Base-by-base conservation (phyloP, 495 filamentous ascomycete species). In the Neurospora intermedia region DNA sequence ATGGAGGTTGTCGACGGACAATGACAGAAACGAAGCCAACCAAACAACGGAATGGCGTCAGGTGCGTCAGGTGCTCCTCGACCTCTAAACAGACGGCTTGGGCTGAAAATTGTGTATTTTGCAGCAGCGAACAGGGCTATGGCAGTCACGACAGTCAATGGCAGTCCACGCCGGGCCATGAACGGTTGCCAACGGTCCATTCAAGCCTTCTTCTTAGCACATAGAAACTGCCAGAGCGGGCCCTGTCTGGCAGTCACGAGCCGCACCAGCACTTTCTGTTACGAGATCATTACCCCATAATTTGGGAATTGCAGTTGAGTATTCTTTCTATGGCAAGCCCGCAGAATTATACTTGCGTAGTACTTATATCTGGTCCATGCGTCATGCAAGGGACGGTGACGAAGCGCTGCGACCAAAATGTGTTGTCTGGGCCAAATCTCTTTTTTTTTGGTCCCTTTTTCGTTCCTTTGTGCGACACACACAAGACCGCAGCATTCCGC, bases 231-330 rank as follows among this genome's bases (percentile, higher is more conserved):
- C 54, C 54, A 18, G 27, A 66, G 54, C 54, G 54, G 54, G 54
- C 54, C 54, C 54, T 75, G 74, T 72, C 40, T 73, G 74, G 70
- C 70, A 76, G 80, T 81, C 80, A 81, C 80, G 79, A 59, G 80
- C 77, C 31, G 35, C 74, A 40, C 59, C 41, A 62, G 70, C 73
- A 48, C 62, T 74, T 73, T 75, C 71, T 75, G 45, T 81, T 81
- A 81, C 80, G 80, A 74, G 73, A 81, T 77, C 20, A 76, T 78
- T 79, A 79, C 76, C 75, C 75, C 76, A 78, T 79, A 69, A 74
- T 69, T 73, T 77, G 73, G 31, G 69, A 42, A 71, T 69, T 70
- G 23, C 31, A 27, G 66, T 69, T 23, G 77, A 75, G 79, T 74
- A 75, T 27, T 69, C 72, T 71, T 23, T 59, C 31, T 69, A 75